Percentiles rank a stretch among this genome's conserved stretches.
Conservation (phyloP, 2,329 filamentous ascomycete species). For the Helotiales sp. region DNA sequence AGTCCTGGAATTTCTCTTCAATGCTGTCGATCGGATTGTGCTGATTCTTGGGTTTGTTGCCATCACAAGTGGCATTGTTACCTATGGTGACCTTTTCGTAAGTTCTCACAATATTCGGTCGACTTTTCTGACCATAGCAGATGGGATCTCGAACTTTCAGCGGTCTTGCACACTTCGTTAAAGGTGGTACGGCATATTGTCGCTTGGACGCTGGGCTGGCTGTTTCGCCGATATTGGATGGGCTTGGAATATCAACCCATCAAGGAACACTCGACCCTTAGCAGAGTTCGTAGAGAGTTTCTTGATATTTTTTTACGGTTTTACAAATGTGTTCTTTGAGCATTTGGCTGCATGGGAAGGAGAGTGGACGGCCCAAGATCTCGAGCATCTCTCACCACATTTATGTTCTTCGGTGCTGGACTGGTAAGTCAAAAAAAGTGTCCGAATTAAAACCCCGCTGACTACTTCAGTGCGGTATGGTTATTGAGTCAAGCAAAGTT, state of each 20-base stretch:
- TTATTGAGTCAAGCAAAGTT: conserved; percentile 76
- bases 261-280: conserved; percentile 66
- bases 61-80: conserved; percentile 72
- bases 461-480: conserved; percentile 70
- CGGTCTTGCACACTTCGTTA: conserved; percentile 90
- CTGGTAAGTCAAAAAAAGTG: conserved; percentile 61
- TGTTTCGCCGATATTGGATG: conserved; percentile 90
- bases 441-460: not conserved
- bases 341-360: conserved; percentile 76
- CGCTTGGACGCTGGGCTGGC: conserved; percentile 86
- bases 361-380: conserved; percentile 76
- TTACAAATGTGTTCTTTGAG: conserved; percentile 90
- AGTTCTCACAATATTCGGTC: conserved; percentile 47
- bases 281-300: conserved; percentile 90
- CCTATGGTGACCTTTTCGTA: conserved; percentile 85
- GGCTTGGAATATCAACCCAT: conserved; percentile 89
- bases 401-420: conserved; percentile 93
- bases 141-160: conserved; percentile 72
- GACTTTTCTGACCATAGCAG: conserved; percentile 48
- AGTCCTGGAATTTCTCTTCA: conserved; percentile 64
- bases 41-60: conserved; percentile 78
- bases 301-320: conserved; percentile 88
- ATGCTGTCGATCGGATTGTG: conserved; percentile 75
- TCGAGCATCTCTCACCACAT: conserved; percentile 89
- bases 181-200: conserved; percentile 88